Evolutionary conservation across 192 early-diverging fungal genomes (phyloP).

Genomic region (Entomortierella parvispora): DNA sequence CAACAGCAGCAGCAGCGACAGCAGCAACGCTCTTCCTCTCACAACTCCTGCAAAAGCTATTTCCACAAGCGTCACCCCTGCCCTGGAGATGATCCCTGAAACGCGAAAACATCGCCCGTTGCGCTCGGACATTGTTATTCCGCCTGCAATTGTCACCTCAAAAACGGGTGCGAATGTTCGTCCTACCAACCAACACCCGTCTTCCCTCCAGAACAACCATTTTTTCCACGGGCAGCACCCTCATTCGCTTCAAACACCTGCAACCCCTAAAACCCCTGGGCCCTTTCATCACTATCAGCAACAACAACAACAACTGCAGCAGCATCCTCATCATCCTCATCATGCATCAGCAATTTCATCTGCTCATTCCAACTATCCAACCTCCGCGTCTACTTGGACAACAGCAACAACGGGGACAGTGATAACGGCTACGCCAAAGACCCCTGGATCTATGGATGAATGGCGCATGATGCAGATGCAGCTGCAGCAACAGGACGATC

Average conservation of each 20-base stretch:
- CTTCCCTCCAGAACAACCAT: background rate
- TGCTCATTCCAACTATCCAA: background rate
- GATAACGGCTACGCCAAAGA: constrained; percentile 8
- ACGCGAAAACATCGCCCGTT: background rate
- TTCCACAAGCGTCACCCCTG: no score
- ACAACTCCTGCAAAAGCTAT: background rate
- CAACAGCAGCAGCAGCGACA: background rate
- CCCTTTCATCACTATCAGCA: background rate
- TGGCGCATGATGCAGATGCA: constrained; percentile 50
- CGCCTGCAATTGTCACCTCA: constrained; percentile 9
- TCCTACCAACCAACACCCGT: background rate
- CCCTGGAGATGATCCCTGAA: background rate
- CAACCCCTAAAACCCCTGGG: no score
- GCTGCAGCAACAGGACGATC: constrained; percentile 42
- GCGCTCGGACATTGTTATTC: background rate
- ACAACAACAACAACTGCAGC: background rate
- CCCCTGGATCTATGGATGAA: constrained; percentile 27
- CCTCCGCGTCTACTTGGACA: constrained; percentile 1
- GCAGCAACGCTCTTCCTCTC: background rate
- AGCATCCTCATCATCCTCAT: background rate
- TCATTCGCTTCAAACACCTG: no score
- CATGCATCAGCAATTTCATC: background rate
- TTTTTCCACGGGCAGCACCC: background rate
- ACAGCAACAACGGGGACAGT: background rate
- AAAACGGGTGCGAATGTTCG: background rate